These are phyloP conservation scores for Exophiala alcalophila DNA, from an alignment of 2,329 filamentous ascomycete genomes.

Conservation along the genomic window DNA sequence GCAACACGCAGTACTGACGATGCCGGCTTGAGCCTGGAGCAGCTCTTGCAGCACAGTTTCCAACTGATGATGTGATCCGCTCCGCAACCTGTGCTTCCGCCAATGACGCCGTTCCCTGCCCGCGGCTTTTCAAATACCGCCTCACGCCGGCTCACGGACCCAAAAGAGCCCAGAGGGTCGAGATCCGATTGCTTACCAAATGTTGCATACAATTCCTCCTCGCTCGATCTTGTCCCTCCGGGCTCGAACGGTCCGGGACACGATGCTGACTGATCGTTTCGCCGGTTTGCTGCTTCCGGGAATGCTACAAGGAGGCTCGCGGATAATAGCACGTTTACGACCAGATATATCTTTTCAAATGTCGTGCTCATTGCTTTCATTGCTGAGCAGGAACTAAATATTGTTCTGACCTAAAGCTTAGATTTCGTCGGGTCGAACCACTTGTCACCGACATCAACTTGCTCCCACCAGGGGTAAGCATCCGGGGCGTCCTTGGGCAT, in stretches of 20 bases:
- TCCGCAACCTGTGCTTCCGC: constrained; percentile 9
- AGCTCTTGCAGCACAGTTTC: no score
- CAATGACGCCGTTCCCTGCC: constrained; percentile 10
- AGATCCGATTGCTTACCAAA: constrained; percentile 14
- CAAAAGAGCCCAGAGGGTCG: neutral
- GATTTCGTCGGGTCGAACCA: constrained; percentile 15
- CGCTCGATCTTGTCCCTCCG: no score
- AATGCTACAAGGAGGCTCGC: neutral
- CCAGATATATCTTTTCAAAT: no score
- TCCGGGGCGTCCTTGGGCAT: constrained; percentile 59
- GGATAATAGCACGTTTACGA: neutral
- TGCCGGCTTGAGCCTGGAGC: neutral
- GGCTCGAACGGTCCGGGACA: no score
- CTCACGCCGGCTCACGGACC: no score
- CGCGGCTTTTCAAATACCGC: no score
- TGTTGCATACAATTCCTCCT: no score
- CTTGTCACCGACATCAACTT: constrained; percentile 44
- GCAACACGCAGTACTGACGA: no score
- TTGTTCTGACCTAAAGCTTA: constrained; percentile 12
- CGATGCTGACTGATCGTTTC: constrained; percentile 1
- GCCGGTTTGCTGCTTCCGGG: neutral
- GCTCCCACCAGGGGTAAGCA: constrained; percentile 67
- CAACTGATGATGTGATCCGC: constrained; percentile 26
- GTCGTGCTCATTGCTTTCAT: no score
- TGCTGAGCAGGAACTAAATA: neutral